phyloP scores from a whole-genome alignment of 1,139 yeast genomes.

The Yamadazyma atmosphaerica region DNA sequence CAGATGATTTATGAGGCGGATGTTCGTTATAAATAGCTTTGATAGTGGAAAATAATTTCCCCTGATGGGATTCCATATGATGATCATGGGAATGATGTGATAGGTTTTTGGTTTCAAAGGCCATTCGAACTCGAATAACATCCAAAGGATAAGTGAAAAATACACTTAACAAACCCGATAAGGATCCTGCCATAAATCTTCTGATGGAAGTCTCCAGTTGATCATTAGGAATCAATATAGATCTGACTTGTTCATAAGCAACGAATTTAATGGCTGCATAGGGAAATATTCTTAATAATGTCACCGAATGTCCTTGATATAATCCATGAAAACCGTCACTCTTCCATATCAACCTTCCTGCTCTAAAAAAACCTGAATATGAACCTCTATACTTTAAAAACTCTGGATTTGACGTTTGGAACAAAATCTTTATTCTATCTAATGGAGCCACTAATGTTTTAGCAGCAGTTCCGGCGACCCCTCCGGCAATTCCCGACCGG shows the following conservation, averaged over 20 bases:
- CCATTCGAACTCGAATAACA: conserved; percentile 84
- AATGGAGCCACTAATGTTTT: conserved; percentile 94
- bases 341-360: conserved; percentile 64
- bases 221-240: conserved; percentile 72
- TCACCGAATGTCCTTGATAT: conserved; percentile 95
- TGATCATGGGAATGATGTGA: conserved; percentile 26
- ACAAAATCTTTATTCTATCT: conserved; percentile 89
- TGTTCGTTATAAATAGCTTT: conserved; percentile 60
- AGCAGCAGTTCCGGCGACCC: conserved; percentile 93
- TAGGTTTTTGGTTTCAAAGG: conserved; percentile 69
- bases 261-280: conserved; percentile 97
- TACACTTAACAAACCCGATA: conserved; percentile 85
- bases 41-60: conserved; percentile 58
- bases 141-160: conserved; percentile 92
- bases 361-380: conserved; percentile 70
- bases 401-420: conserved; percentile 93
- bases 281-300: conserved; percentile 87
- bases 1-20: conserved; percentile 44
- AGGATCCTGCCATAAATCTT: conserved; percentile 83
- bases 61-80: conserved; percentile 37
- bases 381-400: conserved; percentile 80
- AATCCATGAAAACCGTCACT: conserved; percentile 81
- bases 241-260: conserved; percentile 91
- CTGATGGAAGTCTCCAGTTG: conserved; percentile 76
- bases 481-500: conserved; percentile 91